Evolutionary conservation across 805 yeast species (phyloP), one percentile per base, ranked within the genome.

Genomic region (Zygosaccharomyces rouxii): DNA sequence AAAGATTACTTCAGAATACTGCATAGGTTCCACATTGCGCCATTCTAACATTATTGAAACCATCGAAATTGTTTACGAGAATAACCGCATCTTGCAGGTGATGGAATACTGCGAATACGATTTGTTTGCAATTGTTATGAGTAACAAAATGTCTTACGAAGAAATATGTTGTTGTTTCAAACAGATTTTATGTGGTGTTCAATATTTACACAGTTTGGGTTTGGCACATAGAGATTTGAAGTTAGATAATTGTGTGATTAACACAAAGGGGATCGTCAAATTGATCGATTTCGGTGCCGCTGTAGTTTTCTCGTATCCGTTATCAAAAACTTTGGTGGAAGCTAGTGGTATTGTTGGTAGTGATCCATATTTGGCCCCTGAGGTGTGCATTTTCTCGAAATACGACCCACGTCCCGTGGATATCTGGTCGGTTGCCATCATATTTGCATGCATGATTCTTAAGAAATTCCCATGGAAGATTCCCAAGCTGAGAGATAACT

Each of bases 101-200:
- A 86, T 90, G 95, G 97, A 90, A 63, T 90, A 88, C 67, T 89
- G 96, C 66, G 96, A 90, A 56, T 89, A 78, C 64, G 97, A 90
- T 65, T 73, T 90, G 55, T 90, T 90, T 68, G 97, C 97, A 9
- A 86, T 90, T 49, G 97, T 90, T 28, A 89, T 90, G 96, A 83
- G 90, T 45, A 88, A 89, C 57, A 85, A 86, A 59, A 90, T 90
- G 97, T 68, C 83, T 1, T 70, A 75, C 43, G 80, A 76, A 39
- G 97, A 90, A 67, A 78, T 88, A 31, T 82, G 83, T 65, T 90
- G 97, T 68, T 90, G 96, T 68, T 88, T 90, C 66, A 86, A 87
- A 61, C 95, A 87, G 69, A 79, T 90, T 29, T 68, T 89, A 60
- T 80, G 80, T 38, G 97, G 96, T 46, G 78, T 90, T 26, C 76